Evolutionary conservation across 306 rosid genomes (phyloP), one percentile per base, ranked within the genome.

Genomic region (Ammopiptanthus mongolicus): DNA sequence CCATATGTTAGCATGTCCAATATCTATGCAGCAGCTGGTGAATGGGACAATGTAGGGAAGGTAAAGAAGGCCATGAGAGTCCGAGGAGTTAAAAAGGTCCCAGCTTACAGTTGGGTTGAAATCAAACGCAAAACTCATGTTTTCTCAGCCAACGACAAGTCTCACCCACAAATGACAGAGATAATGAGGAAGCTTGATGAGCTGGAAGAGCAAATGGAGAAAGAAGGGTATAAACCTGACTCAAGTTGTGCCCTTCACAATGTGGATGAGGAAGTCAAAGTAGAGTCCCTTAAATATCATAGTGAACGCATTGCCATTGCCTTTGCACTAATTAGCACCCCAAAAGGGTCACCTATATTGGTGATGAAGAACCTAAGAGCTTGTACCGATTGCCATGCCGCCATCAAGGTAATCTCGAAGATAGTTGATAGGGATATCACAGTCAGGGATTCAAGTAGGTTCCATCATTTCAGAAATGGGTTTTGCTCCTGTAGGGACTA

Each of bases 301-400:
- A 91, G 97, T 18, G 96, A 91, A 80, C 90, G 97, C 68, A 86
- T 95, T 78, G 97, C 97, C 39, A 95, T 95, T 79, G 97, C 96
- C 5, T 95, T 82, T 86, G 96, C 92, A 15, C 81, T 91, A 33
- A 84, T 90, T 66, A 87, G 86, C 73, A 86, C 97, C 46, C 89
- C 91, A 18, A 75, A 88, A 61, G 92, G 96, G 52, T 84, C 89
- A 2, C 97, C 96, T 8, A 82, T 90, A 70, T 74, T 91, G 75
- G 91, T 95, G 53, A 84, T 95, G 96, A 95, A 95, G 84, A 91
- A 91, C 76, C 88, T 95, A 36, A 73, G 98, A 85, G 89, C 97
- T 68, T 91, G 97, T 73, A 78, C 68, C 18, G 91, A 91, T 41
- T 95, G 97, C 69, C 97, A 89, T 50, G 80, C 87, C 0, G 90